Base-by-base conservation (phyloP, 352 stramenopile genomes). In the Phytophthora cryptogea region DNA sequence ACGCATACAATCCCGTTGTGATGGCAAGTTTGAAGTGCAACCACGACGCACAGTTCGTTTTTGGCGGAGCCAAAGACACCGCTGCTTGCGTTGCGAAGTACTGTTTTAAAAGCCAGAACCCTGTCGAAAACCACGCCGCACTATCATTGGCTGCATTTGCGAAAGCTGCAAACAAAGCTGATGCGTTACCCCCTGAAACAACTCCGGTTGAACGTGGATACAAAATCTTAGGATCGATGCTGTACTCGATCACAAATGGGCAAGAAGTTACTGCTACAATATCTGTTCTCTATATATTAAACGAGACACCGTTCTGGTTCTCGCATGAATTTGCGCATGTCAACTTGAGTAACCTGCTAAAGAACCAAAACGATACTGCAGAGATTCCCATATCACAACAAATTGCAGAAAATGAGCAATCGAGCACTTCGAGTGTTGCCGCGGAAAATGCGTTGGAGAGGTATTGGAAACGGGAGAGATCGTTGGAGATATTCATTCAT, bases 41-140 rank as follows among this genome's bases (percentile, higher is more conserved):
- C 20, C 20, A 23, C 2, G 20, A 23, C 2, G 20, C 20, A 23
- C 20, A 23, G 2, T 23, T 23, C 20, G 20, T 23, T 2, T 23
- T 23, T 23, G 20, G 20, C 2, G 20, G 20, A 2, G 1, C 20
- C 20, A 23, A 23, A 23, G 20, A 23, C 20, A 23, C 20, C 20
- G 20, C 20, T 3, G 20, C 20, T 23, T 23, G 74, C 31, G 48
- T 68, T 2, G 63, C 43, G 5, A 74, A 74, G 5, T 74, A 74
- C 20, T 74, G 53, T n/a, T 70, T 69, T 3, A 71, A 74, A 23
- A 37, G n/a, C 0, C 64, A 74, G 33, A 66, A 74, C 1, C 32
- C 30, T 4, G 37, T 77, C 3, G 60, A 69, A 28, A 77, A 72
- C 16, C 20, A 66, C 0, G 8, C 13, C 0, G 59, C 63, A 8